Evolutionary conservation across 2,329 filamentous ascomycete species (phyloP), one percentile per base, ranked within the genome.

Genomic region (Microcyclospora tardicrescens): DNA sequence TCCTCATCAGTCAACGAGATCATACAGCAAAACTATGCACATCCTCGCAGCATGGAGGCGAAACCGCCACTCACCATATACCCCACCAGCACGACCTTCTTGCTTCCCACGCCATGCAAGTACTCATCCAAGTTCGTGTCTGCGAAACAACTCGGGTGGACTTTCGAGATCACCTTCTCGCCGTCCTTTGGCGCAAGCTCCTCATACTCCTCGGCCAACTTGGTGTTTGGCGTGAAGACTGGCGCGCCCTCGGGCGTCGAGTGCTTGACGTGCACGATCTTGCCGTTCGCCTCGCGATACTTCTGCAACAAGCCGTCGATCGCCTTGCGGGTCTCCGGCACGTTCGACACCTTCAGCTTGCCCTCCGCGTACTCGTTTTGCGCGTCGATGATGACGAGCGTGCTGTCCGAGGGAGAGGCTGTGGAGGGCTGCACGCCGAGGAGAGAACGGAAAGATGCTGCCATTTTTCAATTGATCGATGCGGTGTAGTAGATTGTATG

Each of bases 291-390:
- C 1, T 61, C 52, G n/a, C 79, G 69, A 58, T 81, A 83, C 44
- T 67, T 73, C 14, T 71, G 56, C 0, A 83, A 64, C 0, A 83
- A 62, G 0, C 59, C 51, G 0, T 67, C 61, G 41, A 81, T 82
- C 10, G 64, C 71, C 27, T 68, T 66, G 43, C 76, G 69, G 5
- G 72, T 74, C 3, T 62, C 44, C 0, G 62, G 51, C 1, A 77
- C 66, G 43, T 78, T 68, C 31, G 65, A 60, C 28, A 76, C 71
- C 15, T 68, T 65, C 1, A 82, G 67, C 4, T 67, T 61, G 34
- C 78, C 79, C 2, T 65, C 58, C 10, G 71, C 71, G 45, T 78
- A 81, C 59, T 83, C 79, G 52, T 81, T 81, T 51, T 83, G 79
- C 1, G 78, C 78, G 53, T 82, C 77, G 52, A 81, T 76, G 57